Conservation (phyloP, 208 protist genomes). For the Wallacemonas sp. region DNA sequence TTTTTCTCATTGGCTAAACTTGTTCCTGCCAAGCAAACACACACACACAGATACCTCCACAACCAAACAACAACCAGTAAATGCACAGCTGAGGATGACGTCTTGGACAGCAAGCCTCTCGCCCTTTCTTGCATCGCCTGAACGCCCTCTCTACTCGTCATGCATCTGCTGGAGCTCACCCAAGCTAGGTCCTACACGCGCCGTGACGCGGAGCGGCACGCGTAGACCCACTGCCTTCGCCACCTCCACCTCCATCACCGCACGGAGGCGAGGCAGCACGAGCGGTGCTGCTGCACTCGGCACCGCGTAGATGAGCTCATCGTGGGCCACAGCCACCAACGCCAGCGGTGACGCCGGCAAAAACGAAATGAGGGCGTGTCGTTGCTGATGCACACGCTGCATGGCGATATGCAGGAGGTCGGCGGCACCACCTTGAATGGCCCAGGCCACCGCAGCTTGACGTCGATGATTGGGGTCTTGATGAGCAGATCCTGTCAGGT, state of each 20-base stretch:
- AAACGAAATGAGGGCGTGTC: conserved; percentile 53
- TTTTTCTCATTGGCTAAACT: too few species aligned
- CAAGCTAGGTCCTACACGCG: conserved; percentile 48
- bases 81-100: too few species aligned
- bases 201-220: conserved; percentile 68
- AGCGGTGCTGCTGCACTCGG: conserved; percentile 28
- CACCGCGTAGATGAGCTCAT: conserved; percentile 85
- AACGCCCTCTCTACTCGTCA: too few species aligned
- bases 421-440: conserved; percentile 84
- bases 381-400: conserved; percentile 54
- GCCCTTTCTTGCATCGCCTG: too few species aligned
- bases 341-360: conserved; percentile 53
- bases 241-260: conserved; percentile 52
- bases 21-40: neutral
- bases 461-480: conserved; percentile 48
- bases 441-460: conserved; percentile 66
- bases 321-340: conserved; percentile 74
- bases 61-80: too few species aligned
- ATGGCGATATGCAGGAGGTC: conserved; percentile 85
- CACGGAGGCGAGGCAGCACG: conserved; percentile 47
- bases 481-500: conserved; percentile 32
- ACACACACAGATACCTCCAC: neutral
- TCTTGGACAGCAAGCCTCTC: too few species aligned
- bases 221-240: conserved; percentile 26
- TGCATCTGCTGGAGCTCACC: conserved; percentile 38